Conservation (phyloP, 306 rosid species). For the Leucaena leucocephala region DNA sequence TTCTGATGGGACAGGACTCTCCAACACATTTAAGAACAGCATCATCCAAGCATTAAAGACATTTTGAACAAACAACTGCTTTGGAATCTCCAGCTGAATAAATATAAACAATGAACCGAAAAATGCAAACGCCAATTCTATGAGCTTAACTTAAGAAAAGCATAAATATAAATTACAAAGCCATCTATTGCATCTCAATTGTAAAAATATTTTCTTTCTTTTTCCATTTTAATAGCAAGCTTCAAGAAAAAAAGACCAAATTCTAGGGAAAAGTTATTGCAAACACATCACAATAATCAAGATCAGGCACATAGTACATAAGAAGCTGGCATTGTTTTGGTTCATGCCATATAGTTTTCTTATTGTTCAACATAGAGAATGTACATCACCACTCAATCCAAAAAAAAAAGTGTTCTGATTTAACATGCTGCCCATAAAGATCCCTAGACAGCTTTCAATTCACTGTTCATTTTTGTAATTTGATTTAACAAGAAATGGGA, state of each 20-base stretch:
- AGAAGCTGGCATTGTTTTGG: background rate
- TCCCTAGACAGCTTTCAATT: too few species aligned
- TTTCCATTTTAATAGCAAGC: background rate
- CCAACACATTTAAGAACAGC: conserved; percentile 8
- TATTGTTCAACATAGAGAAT: background rate
- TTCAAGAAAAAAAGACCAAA: background rate
- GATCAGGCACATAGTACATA: background rate
- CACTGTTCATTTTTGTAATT: background rate
- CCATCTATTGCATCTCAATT: background rate
- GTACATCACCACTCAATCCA: too few species aligned
- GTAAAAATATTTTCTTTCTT: background rate
- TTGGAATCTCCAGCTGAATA: background rate
- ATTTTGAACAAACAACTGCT: background rate
- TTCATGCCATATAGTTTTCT: background rate
- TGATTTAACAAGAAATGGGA: background rate
- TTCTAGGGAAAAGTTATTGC: background rate
- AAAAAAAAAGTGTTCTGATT: too few species aligned
- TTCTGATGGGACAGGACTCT: background rate
- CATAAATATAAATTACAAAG: background rate
- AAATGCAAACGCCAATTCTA: background rate
- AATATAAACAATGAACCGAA: background rate
- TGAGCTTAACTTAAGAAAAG: background rate
- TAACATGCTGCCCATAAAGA: too few species aligned
- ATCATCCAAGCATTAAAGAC: conserved; percentile 6
- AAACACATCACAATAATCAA: background rate